phyloP scores from a whole-genome alignment of 371 early-diverging fungal species.

The Mucor sp. region DNA sequence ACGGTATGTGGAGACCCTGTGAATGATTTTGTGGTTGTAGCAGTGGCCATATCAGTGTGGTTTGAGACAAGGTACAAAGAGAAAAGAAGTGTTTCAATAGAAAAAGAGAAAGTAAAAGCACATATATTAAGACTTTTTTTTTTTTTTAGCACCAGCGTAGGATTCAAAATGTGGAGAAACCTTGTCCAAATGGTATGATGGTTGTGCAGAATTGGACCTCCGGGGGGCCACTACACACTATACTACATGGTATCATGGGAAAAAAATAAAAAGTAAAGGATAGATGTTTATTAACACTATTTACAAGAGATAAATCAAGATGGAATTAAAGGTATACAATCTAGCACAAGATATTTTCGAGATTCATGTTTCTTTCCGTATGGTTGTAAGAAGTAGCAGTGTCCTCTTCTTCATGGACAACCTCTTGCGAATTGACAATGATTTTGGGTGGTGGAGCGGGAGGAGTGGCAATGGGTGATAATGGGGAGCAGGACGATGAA shows the following conservation, averaged over 20 bases:
- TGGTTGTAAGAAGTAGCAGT: not conserved
- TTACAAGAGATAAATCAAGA: not conserved
- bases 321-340: not conserved
- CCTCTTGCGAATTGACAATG: not conserved
- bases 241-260: not conserved
- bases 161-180: not conserved
- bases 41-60: not conserved
- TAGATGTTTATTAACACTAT: not conserved
- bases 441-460: not conserved
- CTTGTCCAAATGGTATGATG: not conserved
- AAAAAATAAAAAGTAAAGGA: not conserved
- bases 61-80: not conserved
- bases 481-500: not conserved
- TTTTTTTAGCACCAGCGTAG: not conserved
- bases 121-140: not conserved
- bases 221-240: not conserved
- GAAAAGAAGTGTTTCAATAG: not conserved
- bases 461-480: not conserved
- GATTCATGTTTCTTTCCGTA: conserved; percentile 24
- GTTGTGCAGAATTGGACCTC: not conserved
- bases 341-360: conserved; percentile 27
- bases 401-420: not conserved
- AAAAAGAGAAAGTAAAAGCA: not conserved
- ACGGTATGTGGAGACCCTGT: conserved; percentile 31
- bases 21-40: conserved; percentile 7